A percentile compares a stretch with the other conserved stretches of the same genome.
Conservation (phyloP, 108 stramenopile species). For the Nitzschia inconspicua region DNA sequence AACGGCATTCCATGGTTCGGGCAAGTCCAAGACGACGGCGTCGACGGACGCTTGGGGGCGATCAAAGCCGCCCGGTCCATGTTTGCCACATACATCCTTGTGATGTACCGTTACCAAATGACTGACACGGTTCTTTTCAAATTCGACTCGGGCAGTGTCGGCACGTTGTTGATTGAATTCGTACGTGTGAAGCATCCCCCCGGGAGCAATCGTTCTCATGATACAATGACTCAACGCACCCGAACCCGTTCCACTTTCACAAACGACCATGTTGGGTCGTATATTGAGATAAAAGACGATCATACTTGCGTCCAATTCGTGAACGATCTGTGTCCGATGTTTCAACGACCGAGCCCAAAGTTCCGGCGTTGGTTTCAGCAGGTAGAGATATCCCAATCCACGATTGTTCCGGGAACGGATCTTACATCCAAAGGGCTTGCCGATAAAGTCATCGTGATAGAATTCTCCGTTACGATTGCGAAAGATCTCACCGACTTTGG, state of each 20-base stretch:
- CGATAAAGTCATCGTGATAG: slow-evolving; percentile 87
- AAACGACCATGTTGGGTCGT: slow-evolving; percentile 82
- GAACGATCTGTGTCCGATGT: slow-evolving; percentile 93
- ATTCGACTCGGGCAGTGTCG: slow-evolving; percentile 76
- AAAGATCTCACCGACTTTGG: slow-evolving; percentile 59
- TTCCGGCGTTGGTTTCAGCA: slow-evolving; percentile 90
- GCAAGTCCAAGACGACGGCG: slow-evolving; percentile 92
- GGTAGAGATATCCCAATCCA: slow-evolving; percentile 77
- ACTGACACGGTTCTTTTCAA: slow-evolving; percentile 67
- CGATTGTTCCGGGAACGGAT: slow-evolving; percentile 67
- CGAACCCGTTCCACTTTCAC: slow-evolving; percentile 90
- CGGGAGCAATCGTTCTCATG: slow-evolving; percentile 83
- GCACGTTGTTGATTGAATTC: slow-evolving; percentile 91
- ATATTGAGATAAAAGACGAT: slow-evolving; percentile 79
- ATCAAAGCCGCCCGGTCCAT: slow-evolving; percentile 65
- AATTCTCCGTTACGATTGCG: slow-evolving; percentile 87
- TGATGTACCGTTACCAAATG: slow-evolving; percentile 76
- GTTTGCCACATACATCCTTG: slow-evolving; percentile 83
- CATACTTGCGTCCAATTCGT: slow-evolving; percentile 84
- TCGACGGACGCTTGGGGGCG: slow-evolving; percentile 65
- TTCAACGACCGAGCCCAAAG: slow-evolving; percentile 81
- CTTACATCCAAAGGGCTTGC: slow-evolving; percentile 82
- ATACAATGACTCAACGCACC: slow-evolving; percentile 86
- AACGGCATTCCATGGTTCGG: slow-evolving; percentile 93
- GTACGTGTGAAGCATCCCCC: slow-evolving; percentile 86